Evolutionary conservation across 768 basidiomycete genomes (phyloP), one percentile per base, ranked within the genome.

Genomic region (Lyophyllum shimeji): DNA sequence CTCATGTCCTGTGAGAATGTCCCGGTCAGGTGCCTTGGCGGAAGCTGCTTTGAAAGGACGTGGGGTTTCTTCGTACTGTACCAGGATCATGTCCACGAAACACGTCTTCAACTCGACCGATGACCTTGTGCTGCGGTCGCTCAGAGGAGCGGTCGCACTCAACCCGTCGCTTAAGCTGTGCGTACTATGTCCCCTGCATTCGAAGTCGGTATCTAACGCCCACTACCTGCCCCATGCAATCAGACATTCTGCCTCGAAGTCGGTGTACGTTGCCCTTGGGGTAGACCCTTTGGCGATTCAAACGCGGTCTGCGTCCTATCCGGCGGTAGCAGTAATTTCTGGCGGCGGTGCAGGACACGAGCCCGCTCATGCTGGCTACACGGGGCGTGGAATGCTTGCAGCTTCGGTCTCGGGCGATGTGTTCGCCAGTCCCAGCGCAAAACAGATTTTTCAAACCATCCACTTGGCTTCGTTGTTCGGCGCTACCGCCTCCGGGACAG

Each of bases 391-490:
- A 17, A 80, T 84, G 71, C 75, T 86, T 23, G 62, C 74, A 9
- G 82, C 82, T 1, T 78, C 78, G 4, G 80, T 85, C 7, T 80
- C 78, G n/a, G 85, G 84, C 1, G 82, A 85, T 48, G 78, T 83
- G 18, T 86, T 86, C 61, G 83, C 85, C 9, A 82, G 78, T 45
- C 85, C 83, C 0, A 83, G 81, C 59, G 81, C 83, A n/a, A 76
- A 76, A 46, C 82, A 84, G 64, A 79, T 86, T 45, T 55, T 78
- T n/a, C 69, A 71, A 11, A 76, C 78, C 2, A 74, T 86, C 54
- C 67, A 76, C 43, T 68, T 82, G 37, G 82, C 81, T 23, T 73
- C 78, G 0, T 70, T 70, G 20, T 63, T 67, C 18, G 65, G 57
- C 13, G 43, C 45, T 18, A 34, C 20, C 34, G 49, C 27, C 21